These are phyloP conservation scores for Corniculantispora saksenae DNA, from an alignment of 2,329 filamentous ascomycete genomes.

Conservation along the genomic window DNA sequence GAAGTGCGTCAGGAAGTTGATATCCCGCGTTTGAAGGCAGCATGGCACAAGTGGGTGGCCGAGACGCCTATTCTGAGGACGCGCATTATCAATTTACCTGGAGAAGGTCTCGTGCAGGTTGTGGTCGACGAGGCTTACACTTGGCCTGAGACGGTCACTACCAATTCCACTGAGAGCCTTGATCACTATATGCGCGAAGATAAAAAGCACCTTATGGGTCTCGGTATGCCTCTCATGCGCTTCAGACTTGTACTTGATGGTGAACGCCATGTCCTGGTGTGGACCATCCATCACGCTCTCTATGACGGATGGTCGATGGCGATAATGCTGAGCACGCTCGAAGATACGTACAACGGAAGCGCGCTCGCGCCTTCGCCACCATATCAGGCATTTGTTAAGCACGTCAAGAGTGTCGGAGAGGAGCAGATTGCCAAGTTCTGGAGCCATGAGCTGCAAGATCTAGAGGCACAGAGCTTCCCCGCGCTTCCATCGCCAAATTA, in stretches of 20 bases:
- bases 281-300: conserved; percentile 41
- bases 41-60: conserved; percentile 23
- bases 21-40: conserved; percentile 11
- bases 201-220: conserved; percentile 17
- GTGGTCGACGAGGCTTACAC: conserved; percentile 4
- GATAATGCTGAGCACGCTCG: conserved; percentile 28
- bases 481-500: conserved; percentile 4
- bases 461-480: conserved; percentile 2
- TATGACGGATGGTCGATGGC: conserved; percentile 57
- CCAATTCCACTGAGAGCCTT: neutral
- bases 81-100: conserved; percentile 15
- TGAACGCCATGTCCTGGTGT: conserved; percentile 19
- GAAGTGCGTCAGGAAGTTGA: conserved; percentile 21
- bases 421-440: neutral
- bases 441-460: neutral
- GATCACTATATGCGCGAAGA: neutral
- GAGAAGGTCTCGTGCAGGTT: neutral
- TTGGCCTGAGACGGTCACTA: neutral
- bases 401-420: conserved; percentile 22
- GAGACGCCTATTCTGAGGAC: conserved; percentile 20
- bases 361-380: conserved; percentile 27
- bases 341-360: conserved; percentile 23
- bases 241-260: conserved; percentile 14
- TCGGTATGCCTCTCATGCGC: conserved; percentile 22
- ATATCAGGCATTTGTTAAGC: conserved; percentile 45